Evolutionary conservation across 139 green algal species (phyloP), one percentile per base, ranked within the genome.

Genomic region (Spirogloea muscicola): DNA sequence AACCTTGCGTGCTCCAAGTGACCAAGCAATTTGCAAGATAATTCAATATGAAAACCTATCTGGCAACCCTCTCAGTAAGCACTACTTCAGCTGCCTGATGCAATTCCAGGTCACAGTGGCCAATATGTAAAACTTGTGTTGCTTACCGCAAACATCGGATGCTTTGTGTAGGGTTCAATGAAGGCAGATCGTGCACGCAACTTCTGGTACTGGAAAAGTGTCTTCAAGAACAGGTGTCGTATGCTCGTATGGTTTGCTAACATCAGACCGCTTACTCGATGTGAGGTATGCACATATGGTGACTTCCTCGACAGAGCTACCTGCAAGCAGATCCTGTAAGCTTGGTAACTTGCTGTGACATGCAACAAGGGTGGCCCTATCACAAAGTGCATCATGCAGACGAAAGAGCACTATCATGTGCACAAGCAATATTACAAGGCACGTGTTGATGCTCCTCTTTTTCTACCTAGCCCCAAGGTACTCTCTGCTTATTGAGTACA

Each of bases 181-280:
- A 88, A 89, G 10, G 85, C 85, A 46, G 71, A 72, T 7, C 51
- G 55, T n/a, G 62, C 43, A 68, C 93, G 91, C 7, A 99, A 89
- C 82, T 96, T 96, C 63, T 98, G 91, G 70, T 94, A 98, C 84
- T 98, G 92, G 13, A 76, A 82, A 29, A 98, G 68, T 68, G 87
- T 72, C n/a, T 60, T 81, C 65, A 86, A 90, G 82, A 98, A 96
- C 37, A 97, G 82, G 84, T 97, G 92, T 49, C 94, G 86, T 78
- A 99, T 96, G 79, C 86, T 91, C 36, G 94, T 99, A 88, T 98
- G 90, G 84, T 97, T 99, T 68, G 94, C 94, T 62, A 99, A 84
- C 94, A 99, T 97, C 5, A 98, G 89, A 7, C 94, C 94, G 37
- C 72, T 89, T 58, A 80, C 93, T 21, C 93, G 77, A 82, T 98